These are phyloP conservation scores for Puya raimondii DNA, from an alignment of 176 grass and related monocot genomes.

Conservation along the genomic window DNA sequence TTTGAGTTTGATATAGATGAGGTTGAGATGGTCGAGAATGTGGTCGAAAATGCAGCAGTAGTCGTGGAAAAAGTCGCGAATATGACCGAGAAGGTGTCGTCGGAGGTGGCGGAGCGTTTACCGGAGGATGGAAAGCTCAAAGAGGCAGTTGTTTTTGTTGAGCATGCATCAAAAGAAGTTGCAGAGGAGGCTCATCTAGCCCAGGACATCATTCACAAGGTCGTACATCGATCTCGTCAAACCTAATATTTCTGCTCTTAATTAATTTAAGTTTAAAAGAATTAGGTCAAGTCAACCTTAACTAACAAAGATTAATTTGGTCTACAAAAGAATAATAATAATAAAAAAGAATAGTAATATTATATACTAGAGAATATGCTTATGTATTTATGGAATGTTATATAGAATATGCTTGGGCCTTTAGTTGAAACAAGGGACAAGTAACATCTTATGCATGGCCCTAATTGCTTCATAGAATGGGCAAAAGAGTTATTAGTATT, in stretches of 20 bases:
- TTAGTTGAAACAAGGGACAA: no score
- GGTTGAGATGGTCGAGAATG: constrained; percentile 39
- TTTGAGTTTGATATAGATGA: constrained; percentile 26
- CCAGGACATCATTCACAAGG: constrained; percentile 60
- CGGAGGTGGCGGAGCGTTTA: constrained; percentile 34
- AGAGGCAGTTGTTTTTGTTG: constrained; percentile 26
- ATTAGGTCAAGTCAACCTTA: not conserved
- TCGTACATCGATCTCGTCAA: constrained; percentile 4
- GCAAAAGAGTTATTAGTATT: no score
- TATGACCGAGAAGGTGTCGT: constrained; percentile 35
- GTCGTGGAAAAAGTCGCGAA: constrained; percentile 42
- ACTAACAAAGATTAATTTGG: not conserved
- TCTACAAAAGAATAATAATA: no score
- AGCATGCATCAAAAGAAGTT: constrained; percentile 42
- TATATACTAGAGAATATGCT: no score
- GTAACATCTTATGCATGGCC: no score
- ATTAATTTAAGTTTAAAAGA: not conserved
- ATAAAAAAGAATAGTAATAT: no score
- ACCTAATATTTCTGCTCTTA: not conserved
- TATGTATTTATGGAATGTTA: no score
- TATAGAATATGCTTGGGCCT: no score
- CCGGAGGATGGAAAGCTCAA: constrained; percentile 33
- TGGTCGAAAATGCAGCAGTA: constrained; percentile 33
- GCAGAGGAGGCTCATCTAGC: constrained; percentile 53
- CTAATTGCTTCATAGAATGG: no score